Evolutionary conservation across 1,284 basidiomycete species (phyloP).

Genomic region (Megacollybia platyphylla): DNA sequence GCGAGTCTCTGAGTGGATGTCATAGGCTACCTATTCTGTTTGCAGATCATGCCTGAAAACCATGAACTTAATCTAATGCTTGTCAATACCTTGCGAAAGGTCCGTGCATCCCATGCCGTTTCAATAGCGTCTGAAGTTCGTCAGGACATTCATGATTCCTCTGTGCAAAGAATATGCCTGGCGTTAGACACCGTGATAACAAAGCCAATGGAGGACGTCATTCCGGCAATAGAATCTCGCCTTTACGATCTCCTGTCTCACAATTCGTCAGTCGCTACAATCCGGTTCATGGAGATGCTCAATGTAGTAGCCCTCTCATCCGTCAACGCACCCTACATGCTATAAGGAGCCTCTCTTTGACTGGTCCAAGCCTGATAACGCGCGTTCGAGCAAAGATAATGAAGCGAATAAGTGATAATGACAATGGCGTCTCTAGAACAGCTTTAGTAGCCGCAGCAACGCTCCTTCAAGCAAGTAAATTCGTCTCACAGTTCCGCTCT

Average conservation of each 20-base stretch:
- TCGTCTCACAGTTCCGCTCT: not conserved
- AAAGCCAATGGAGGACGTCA: slow-evolving; percentile 45
- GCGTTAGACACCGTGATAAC: slow-evolving; percentile 56
- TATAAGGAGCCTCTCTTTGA: slow-evolving; percentile 36
- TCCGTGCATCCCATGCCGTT: slow-evolving; percentile 11
- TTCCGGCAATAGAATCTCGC: slow-evolving; percentile 61
- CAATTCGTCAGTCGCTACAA: slow-evolving; percentile 51
- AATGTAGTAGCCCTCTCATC: slow-evolving; percentile 28
- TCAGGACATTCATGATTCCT: slow-evolving; percentile 53
- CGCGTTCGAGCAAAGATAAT: slow-evolving; percentile 27
- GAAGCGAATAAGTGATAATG: slow-evolving; percentile 32
- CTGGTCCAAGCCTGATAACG: slow-evolving; percentile 33
- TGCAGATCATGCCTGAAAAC: slow-evolving; percentile 49
- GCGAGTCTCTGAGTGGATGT: slow-evolving; percentile 1
- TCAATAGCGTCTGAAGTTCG: not conserved
- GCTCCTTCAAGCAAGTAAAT: not conserved
- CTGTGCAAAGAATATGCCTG: slow-evolving; percentile 46
- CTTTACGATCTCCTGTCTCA: slow-evolving; percentile 53
- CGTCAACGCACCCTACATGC: slow-evolving; percentile 50
- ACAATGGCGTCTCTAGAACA: slow-evolving; percentile 31
- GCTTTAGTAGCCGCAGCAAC: slow-evolving; percentile 21
- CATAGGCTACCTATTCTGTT: slow-evolving; percentile 64
- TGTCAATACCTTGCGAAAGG: slow-evolving; percentile 72
- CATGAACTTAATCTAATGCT: slow-evolving; percentile 72
- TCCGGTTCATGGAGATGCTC: slow-evolving; percentile 5